These are phyloP conservation scores for Ophiostoma sp. DNA, from an alignment of 2,329 filamentous ascomycete species.

Conservation along the genomic window DNA sequence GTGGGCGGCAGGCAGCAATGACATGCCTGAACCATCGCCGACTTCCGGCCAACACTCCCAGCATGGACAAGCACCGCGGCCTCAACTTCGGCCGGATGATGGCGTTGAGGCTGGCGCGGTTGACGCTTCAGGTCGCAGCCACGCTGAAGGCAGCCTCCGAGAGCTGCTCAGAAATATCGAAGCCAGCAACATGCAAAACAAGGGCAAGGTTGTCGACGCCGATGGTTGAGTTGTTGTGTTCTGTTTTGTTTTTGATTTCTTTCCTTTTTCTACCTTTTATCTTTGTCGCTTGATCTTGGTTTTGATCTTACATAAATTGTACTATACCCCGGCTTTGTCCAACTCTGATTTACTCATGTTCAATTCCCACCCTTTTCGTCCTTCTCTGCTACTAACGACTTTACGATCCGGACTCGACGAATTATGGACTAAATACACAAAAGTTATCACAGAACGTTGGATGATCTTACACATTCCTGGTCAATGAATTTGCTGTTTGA, in stretches of 20 bases:
- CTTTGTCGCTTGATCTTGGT: neutral
- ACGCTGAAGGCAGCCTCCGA: constrained; percentile 52
- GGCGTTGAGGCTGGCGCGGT: neutral
- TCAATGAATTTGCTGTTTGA: neutral
- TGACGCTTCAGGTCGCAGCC: constrained; percentile 33
- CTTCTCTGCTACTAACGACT: neutral
- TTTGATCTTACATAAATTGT: neutral
- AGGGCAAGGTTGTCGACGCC: constrained; percentile 29
- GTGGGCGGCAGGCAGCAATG: constrained; percentile 34
- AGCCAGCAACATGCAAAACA: constrained; percentile 25
- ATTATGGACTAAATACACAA: neutral
- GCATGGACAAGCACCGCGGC: neutral
- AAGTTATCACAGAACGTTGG: neutral
- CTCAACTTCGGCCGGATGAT: neutral
- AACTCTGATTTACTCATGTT: neutral
- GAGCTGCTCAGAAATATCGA: constrained; percentile 45
- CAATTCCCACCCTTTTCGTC: neutral
- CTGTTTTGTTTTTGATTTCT: neutral
- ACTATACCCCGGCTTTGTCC: constrained; percentile 5
- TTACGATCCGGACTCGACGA: neutral
- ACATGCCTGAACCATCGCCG: neutral
- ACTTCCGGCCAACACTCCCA: neutral
- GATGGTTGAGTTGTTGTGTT: neutral
- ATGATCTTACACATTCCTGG: neutral
- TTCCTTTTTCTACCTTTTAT: neutral